phyloP scores from a whole-genome alignment of 805 yeast genomes.

The Wickerhamiella lipophila region DNA sequence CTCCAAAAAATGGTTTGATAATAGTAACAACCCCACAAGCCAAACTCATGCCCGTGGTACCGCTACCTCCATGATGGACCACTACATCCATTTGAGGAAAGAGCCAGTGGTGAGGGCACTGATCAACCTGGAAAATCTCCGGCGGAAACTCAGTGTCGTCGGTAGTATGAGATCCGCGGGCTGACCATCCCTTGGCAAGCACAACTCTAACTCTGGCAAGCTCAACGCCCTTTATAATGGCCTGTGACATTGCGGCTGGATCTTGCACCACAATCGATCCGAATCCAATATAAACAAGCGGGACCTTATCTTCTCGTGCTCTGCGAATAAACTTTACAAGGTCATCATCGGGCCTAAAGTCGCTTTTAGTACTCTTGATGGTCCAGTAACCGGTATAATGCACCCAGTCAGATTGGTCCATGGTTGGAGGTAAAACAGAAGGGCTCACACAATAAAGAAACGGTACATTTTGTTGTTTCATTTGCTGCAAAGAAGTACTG shows the following conservation, averaged over 20 bases:
- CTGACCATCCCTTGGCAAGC: constrained; percentile 91
- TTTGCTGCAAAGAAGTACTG: constrained; percentile 51
- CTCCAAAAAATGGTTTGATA: constrained; percentile 91
- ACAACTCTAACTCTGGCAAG: constrained; percentile 78
- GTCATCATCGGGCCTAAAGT: constrained; percentile 48
- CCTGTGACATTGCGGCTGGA: constrained; percentile 62
- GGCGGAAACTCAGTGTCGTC: constrained; percentile 37
- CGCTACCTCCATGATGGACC: constrained; percentile 95
- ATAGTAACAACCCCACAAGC: constrained; percentile 80
- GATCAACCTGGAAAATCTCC: constrained; percentile 55
- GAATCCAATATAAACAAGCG: constrained; percentile 83
- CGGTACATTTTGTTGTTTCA: constrained; percentile 74
- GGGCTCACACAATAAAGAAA: constrained; percentile 85
- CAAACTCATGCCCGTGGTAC: constrained; percentile 87
- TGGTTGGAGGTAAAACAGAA: constrained; percentile 76
- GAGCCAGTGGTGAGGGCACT: constrained; percentile 88
- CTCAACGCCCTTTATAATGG: constrained; percentile 65
- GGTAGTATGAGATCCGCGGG: constrained; percentile 37
- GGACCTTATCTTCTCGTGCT: constrained; percentile 51
- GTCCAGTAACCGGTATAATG: constrained; percentile 95
- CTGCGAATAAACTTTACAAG: constrained; percentile 45
- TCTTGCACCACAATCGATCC: constrained; percentile 88
- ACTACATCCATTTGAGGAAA: constrained; percentile 84
- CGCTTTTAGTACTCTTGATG: constrained; percentile 39
- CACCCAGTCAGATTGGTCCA: constrained; percentile 93